Percentiles rank a stretch among this genome's conserved stretches.
These are phyloP conservation scores for Pseudoscleropodium purum DNA, from an alignment of 225 moss, liverwort and hornwort genomes.

Conservation along the genomic window DNA sequence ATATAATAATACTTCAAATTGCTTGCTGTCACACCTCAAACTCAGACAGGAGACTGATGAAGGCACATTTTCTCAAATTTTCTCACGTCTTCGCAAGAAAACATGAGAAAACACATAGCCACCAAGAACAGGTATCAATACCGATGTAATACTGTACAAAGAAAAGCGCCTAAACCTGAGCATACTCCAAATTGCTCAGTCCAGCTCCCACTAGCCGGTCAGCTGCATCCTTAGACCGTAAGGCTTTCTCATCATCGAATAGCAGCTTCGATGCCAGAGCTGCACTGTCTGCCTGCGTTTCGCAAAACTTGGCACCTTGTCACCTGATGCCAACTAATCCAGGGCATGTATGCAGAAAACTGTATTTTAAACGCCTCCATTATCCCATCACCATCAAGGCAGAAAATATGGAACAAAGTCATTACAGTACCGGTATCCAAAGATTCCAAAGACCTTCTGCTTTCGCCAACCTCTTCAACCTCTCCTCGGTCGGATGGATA, in stretches of 20 bases:
- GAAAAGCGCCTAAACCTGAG: background rate
- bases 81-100: background rate
- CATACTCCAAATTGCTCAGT: constrained; percentile 91
- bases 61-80: background rate
- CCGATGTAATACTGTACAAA: background rate
- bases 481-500: constrained; percentile 85
- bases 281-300: constrained; percentile 79
- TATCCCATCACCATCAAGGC: background rate
- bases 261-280: constrained; percentile 73
- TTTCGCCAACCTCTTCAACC: constrained; percentile 75
- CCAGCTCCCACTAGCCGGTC: constrained; percentile 83
- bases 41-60: background rate
- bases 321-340: background rate
- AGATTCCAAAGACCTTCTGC: constrained; percentile 93
- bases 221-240: constrained; percentile 36
- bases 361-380: background rate
- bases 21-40: background rate
- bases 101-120: background rate
- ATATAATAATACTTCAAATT: background rate
- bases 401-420: background rate
- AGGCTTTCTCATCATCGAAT: constrained; percentile 31
- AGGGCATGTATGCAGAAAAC: background rate
- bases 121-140: background rate
- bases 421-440: constrained; percentile 81
- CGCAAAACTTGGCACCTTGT: background rate